Evolutionary conservation across 2,329 filamentous ascomycete species (phyloP).

Genomic region (Calonectria montana): DNA sequence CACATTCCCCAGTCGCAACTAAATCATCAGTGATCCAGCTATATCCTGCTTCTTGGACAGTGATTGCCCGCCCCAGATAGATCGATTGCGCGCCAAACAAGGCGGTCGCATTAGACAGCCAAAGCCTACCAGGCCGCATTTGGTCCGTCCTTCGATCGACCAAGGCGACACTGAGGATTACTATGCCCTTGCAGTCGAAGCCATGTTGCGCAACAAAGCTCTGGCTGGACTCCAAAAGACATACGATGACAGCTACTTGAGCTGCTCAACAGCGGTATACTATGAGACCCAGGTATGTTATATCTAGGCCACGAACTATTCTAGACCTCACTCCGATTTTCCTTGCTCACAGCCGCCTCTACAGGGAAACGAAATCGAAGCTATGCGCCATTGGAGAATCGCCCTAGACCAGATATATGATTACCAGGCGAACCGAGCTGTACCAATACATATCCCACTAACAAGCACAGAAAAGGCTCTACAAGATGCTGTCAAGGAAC

Average conservation of each 20-base stretch:
- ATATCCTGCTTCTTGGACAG: not conserved
- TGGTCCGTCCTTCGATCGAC: slow-evolving; percentile 16
- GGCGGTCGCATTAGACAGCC: not conserved
- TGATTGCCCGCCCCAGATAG: not conserved
- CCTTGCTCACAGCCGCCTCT: slow-evolving; percentile 16
- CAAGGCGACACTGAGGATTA: slow-evolving; percentile 38
- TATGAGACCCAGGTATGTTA: slow-evolving; percentile 85
- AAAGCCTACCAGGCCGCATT: not conserved
- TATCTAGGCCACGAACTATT: not conserved
- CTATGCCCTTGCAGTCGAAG: slow-evolving; percentile 45
- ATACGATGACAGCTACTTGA: slow-evolving; percentile 95
- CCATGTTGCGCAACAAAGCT: slow-evolving; percentile 65
- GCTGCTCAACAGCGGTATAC: slow-evolving; percentile 94
- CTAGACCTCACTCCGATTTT: not conserved
- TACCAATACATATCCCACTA: slow-evolving; percentile 75
- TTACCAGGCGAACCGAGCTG: slow-evolving; percentile 81
- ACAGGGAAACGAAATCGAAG: slow-evolving; percentile 91
- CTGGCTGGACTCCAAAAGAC: slow-evolving; percentile 91
- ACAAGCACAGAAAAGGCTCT: slow-evolving; percentile 87
- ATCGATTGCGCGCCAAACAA: slow-evolving; percentile 15
- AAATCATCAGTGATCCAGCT: not conserved
- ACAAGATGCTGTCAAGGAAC: slow-evolving; percentile 81
- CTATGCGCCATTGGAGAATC: slow-evolving; percentile 88
- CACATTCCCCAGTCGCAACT: not conserved
- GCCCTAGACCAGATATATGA: slow-evolving; percentile 91